Percentiles rank a stretch among this genome's conserved stretches.
These are phyloP conservation scores for Hypsizygus marmoreus DNA, from an alignment of 768 basidiomycete species.

Conservation along the genomic window DNA sequence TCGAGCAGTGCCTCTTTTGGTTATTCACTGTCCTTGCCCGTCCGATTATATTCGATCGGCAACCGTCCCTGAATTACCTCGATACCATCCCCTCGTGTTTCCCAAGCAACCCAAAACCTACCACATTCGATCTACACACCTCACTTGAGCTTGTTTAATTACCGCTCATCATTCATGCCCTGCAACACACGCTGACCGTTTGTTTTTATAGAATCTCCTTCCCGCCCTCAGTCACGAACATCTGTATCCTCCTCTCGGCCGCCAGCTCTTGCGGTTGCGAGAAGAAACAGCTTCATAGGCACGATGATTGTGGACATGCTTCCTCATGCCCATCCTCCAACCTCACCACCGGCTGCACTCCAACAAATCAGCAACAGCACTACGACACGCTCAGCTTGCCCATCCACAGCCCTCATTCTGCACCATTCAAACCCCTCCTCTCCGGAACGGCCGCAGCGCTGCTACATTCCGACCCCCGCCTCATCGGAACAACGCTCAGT, in stretches of 20 bases:
- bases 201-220: neutral
- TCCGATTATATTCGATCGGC: neutral
- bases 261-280: constrained; percentile 1
- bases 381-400: neutral
- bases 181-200: constrained; percentile 3
- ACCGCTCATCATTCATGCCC: constrained; percentile 2
- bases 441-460: constrained; percentile 6
- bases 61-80: constrained; percentile 9
- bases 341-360: neutral
- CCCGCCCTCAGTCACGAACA: neutral
- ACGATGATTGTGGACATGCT: constrained; percentile 61
- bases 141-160: constrained; percentile 4
- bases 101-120: neutral
- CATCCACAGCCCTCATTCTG: neutral
- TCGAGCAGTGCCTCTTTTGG: neutral
- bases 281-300: constrained; percentile 20
- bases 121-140: neutral
- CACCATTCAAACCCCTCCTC: neutral
- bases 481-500: constrained; percentile 13
- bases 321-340: constrained; percentile 26
- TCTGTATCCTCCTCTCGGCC: constrained; percentile 1
- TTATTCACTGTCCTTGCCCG: neutral
- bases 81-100: neutral
- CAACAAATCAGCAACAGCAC: neutral
- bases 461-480: constrained; percentile 14